Conservation (phyloP, 768 basidiomycete species). For the Lactarius tabidus region DNA sequence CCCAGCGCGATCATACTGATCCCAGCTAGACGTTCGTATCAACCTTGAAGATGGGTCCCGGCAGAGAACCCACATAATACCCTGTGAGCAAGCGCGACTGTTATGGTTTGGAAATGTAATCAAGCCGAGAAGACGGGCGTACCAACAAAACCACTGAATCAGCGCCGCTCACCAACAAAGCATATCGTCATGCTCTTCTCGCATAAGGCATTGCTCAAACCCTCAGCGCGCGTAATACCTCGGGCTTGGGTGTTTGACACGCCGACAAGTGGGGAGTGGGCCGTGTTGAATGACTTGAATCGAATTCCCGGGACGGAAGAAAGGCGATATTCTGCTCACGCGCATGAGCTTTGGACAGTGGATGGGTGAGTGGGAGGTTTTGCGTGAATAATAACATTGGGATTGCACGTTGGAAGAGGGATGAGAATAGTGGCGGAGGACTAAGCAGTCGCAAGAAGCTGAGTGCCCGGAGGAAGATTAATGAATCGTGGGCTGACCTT, state of each 20-base stretch:
- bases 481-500: conserved; percentile 85
- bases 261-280: conserved; percentile 83
- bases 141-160: conserved; percentile 74
- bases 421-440: not conserved
- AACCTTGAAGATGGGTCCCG: conserved; percentile 64
- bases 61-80: conserved; percentile 66
- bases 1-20: conserved; percentile 82
- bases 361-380: conserved; percentile 38
- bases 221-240: conserved; percentile 58
- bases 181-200: too few relatives aligned
- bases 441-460: conserved; percentile 81
- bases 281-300: conserved; percentile 53
- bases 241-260: too few relatives aligned
- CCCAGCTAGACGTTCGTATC: conserved; percentile 52
- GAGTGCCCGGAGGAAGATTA: conserved; percentile 40
- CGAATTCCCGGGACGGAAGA: conserved; percentile 67
- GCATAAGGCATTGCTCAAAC: conserved; percentile 81
- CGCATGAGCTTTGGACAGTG: conserved; percentile 38
- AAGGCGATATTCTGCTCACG: conserved; percentile 72
- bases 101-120: too few relatives aligned
- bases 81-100: conserved; percentile 44
- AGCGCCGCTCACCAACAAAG: conserved; percentile 79
- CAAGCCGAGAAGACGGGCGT: conserved; percentile 28
- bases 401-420: not conserved
- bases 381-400: conserved; percentile 82